Evolutionary conservation across 176 grass and related monocot genomes (phyloP), one percentile per base, ranked within the genome.

Genomic region (Oryza glaberrima): DNA sequence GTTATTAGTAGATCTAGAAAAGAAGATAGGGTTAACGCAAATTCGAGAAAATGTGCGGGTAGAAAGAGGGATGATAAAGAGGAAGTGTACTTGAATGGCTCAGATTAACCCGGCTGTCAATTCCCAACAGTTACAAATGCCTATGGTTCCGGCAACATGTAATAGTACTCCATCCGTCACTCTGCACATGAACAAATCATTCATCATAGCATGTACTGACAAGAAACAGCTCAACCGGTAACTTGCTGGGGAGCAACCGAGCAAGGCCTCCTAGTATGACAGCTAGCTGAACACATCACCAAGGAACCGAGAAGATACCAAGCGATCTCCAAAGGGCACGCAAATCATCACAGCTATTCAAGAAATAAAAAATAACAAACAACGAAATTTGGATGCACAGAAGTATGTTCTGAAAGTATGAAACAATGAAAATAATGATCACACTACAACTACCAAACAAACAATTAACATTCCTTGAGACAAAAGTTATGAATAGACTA

Each of bases 311-410:
- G 44, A 11, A 65, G 7, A n/a, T 34, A 30, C 20, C 30, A 36
- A 17, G 36, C 3, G 61, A 19, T 40, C 61, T 25, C 28, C 32
- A 11, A 17, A 30, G 79, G 72, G 82, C 36, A 38, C 36, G 34
- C 38, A 67, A 67, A 67, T 67, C 81, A 83, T 75, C 82, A 67
- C 8, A 67, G 30, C 61, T 61, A 64, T 45, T 28, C 25, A 44
- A 73, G 80, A 64, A 73, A 73, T 70, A 19, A 6, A 61, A 38
- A 38, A 6, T 38, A 38, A 38, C 36, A 6, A 38, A 5, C 36
- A 14, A 25, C 3, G 15, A 41, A 13, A 11, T 12, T 20, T 26
- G 1, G 44, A 46, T 11, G 15, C 26, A 19, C 19, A 72, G 43
- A 51, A 65, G 11, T 16, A 23, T 22, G 46, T 36, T 11, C 1